These are phyloP conservation scores for Ophiostoma pallidulum DNA, from an alignment of 2,329 filamentous ascomycete genomes.

Conservation along the genomic window DNA sequence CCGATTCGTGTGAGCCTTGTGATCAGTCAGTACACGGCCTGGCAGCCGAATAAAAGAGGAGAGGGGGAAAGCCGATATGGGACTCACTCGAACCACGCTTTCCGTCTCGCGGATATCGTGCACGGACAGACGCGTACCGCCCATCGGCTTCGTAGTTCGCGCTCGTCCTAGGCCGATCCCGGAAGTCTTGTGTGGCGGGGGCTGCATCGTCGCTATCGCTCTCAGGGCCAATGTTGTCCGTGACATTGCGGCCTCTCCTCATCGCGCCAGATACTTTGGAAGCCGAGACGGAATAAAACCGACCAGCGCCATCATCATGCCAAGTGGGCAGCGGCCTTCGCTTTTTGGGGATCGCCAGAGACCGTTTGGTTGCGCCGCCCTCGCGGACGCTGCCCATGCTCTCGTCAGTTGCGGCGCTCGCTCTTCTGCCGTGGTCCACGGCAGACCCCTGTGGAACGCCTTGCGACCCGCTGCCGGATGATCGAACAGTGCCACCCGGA, in stretches of 20 bases:
- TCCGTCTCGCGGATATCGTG: background rate
- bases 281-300: slow-evolving; percentile 3
- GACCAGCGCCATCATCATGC: slow-evolving; percentile 7
- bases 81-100: background rate
- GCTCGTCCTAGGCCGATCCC: too few relatives aligned
- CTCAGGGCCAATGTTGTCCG: slow-evolving; percentile 8
- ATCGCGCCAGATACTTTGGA: background rate
- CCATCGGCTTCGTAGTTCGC: background rate
- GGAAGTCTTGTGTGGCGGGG: background rate
- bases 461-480: background rate
- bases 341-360: slow-evolving; percentile 26
- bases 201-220: background rate
- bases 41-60: too few relatives aligned
- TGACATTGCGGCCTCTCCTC: slow-evolving; percentile 4
- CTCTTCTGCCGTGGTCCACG: background rate
- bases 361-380: too few relatives aligned
- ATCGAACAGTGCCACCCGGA: background rate
- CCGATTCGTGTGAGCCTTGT: background rate
- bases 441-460: background rate
- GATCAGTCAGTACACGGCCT: too few relatives aligned
- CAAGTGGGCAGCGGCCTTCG: slow-evolving; percentile 14
- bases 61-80: background rate
- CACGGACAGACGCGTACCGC: background rate
- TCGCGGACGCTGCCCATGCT: slow-evolving; percentile 21
- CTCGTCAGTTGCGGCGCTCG: slow-evolving; percentile 21